Evolutionary conservation across 2,329 filamentous ascomycete genomes (phyloP), one percentile per base, ranked within the genome.

Genomic region (Nannizzia gypsea): DNA sequence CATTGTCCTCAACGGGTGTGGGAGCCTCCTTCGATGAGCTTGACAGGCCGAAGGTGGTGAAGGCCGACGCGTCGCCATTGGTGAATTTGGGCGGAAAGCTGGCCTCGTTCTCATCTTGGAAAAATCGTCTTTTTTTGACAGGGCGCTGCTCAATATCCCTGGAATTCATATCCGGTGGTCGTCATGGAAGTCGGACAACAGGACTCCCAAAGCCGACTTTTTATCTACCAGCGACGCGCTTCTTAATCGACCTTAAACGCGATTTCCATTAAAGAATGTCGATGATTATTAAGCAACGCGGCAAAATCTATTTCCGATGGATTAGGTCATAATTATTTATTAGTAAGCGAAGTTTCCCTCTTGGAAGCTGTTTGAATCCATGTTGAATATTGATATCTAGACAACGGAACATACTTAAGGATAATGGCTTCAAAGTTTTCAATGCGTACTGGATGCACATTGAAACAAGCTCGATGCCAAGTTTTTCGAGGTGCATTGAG

Each of bases 61-160:
- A 48, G 9, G 59, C 36, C 17, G 50, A 60, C 61, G 61, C 60
- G 60, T 62, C 48, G 15, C 38, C 34, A 4, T 20, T 38, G 44
- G 31, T 46, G 6, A 52, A 6, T 6, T 26, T 22, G 31, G n/a
- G 34, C 6, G 22, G 31, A 40, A 40, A 13, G 54, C 31, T 22
- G 26, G 54, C 13, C 3, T 17, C n/a, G 8, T 46, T 57, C 28
- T 80, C 77, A 50, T 84, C 81, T 15, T 78, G 74, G 65, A 86
- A 86, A 72, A 85, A 85, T 28, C 83, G 80, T 62, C 81, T 77
- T 71, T 83, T 84, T 71, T 86, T 86, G 24, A 72, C 70, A 3
- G 83, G 83, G 20, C 80, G 73, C 50, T 81, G 76, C 56, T 82
- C 76, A 52, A 78, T 68, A 60, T 77, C 72, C 65, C 68, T 66